Evolutionary conservation across 2,329 filamentous ascomycete species (phyloP).

Genomic region (Phialophora verrucosa): DNA sequence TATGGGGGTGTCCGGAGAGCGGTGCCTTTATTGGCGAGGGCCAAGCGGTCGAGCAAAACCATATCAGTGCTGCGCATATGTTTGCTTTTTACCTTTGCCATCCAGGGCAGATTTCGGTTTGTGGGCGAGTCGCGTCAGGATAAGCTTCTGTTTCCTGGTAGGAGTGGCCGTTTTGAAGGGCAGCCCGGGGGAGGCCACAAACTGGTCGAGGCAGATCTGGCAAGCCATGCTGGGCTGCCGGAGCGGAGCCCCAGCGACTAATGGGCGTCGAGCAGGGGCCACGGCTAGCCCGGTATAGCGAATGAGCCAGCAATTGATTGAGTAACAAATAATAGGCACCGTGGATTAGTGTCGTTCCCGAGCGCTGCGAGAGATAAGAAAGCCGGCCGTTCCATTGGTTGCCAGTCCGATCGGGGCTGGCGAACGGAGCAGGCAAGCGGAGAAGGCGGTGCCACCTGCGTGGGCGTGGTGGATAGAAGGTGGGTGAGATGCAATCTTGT

Average conservation of each 20-base stretch:
- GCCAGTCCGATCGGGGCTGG: not conserved
- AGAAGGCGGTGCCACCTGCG: slow-evolving; percentile 15
- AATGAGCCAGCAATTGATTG: slow-evolving; percentile 37
- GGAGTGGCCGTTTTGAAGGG: slow-evolving; percentile 8
- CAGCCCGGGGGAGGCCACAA: slow-evolving; percentile 9
- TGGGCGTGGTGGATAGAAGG: slow-evolving; percentile 12
- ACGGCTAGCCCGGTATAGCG: slow-evolving; percentile 18
- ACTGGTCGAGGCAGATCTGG: slow-evolving; percentile 26
- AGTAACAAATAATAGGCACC: slow-evolving; percentile 32
- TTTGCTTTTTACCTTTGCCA: slow-evolving; percentile 9
- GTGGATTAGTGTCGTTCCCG: slow-evolving; percentile 20
- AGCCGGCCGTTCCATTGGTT: slow-evolving; percentile 13
- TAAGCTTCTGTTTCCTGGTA: slow-evolving; percentile 28
- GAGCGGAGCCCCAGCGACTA: slow-evolving; percentile 23
- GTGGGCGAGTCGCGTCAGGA: slow-evolving; percentile 23
- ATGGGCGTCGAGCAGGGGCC: slow-evolving; percentile 12
- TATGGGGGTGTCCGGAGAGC: slow-evolving; percentile 21
- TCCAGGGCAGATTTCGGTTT: slow-evolving; percentile 10
- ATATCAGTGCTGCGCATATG: slow-evolving; percentile 12
- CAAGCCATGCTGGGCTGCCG: slow-evolving; percentile 7
- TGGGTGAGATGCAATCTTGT: slow-evolving; percentile 1
- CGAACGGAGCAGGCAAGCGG: slow-evolving; percentile 6
- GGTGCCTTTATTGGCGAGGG: slow-evolving; percentile 28
- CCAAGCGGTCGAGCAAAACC: not conserved
- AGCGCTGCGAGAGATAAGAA: slow-evolving; percentile 33